These are phyloP conservation scores for Fomitopsis serialis DNA, from an alignment of 768 basidiomycete species.

Conservation along the genomic window DNA sequence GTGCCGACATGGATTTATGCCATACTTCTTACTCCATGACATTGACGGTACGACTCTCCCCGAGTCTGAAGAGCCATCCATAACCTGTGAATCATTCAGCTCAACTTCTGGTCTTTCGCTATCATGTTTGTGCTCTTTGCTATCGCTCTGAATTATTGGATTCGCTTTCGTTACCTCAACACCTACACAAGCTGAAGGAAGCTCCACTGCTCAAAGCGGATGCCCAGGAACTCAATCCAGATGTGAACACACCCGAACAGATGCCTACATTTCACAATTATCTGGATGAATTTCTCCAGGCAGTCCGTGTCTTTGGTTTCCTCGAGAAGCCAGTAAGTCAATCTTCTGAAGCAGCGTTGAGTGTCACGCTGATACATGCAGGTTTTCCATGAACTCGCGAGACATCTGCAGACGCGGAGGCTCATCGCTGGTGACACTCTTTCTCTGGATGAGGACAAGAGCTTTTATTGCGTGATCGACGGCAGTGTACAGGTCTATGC, in stretches of 20 bases:
- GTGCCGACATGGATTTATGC: conserved; percentile 75
- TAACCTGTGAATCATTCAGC: conserved; percentile 34
- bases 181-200: conserved; percentile 75
- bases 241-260: conserved; percentile 73
- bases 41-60: conserved; percentile 50
- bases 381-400: conserved; percentile 96
- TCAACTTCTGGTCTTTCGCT: conserved; percentile 90
- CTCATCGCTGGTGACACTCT: conserved; percentile 94
- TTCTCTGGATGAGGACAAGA: conserved; percentile 85
- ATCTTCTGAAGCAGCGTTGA: background rate
- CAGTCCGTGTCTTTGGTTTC: conserved; percentile 96
- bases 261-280: conserved; percentile 90
- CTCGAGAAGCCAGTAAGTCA: conserved; percentile 86
- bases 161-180: conserved; percentile 77
- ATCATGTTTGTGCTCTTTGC: conserved; percentile 65
- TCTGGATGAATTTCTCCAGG: conserved; percentile 93
- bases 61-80: background rate
- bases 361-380: conserved; percentile 20
- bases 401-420: conserved; percentile 93
- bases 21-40: conserved; percentile 87
- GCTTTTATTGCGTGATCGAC: conserved; percentile 97
- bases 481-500: conserved; percentile 95
- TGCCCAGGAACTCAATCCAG: conserved; percentile 85
- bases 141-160: conserved; percentile 74
- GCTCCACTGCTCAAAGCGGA: conserved; percentile 79